These are phyloP conservation scores for Verruconis gallopava DNA, from an alignment of 2,329 filamentous ascomycete species.

Conservation along the genomic window DNA sequence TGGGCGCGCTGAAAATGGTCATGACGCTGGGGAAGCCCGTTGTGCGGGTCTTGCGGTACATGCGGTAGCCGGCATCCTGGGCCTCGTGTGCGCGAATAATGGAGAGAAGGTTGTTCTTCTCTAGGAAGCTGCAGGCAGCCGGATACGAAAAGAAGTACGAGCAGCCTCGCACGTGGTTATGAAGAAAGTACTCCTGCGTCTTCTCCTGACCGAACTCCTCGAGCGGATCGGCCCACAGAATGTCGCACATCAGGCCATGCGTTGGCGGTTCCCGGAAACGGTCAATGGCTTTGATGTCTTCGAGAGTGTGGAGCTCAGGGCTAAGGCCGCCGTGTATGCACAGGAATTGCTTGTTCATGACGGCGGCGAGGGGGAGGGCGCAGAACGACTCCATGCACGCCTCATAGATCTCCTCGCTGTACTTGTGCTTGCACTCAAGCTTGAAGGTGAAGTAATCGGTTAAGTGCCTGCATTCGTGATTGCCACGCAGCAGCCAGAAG, in stretches of 20 bases:
- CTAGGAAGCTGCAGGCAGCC: constrained; percentile 89
- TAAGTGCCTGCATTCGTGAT: constrained; percentile 97
- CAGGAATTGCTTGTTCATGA: constrained; percentile 99
- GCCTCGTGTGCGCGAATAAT: constrained; percentile 97
- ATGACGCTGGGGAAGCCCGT: constrained; percentile 98
- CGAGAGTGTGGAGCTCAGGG: constrained; percentile 88
- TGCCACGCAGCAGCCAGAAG: constrained; percentile 90
- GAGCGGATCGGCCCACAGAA: constrained; percentile 94
- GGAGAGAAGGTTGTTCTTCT: constrained; percentile 97
- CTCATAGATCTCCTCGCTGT: constrained; percentile 90
- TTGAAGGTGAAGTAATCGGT: constrained; percentile 99
- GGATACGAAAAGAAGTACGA: constrained; percentile 99
- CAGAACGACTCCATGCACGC: constrained; percentile 99
- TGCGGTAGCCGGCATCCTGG: constrained; percentile 94
- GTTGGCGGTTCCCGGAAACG: constrained; percentile 96
- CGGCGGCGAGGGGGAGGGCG: constrained; percentile 76
- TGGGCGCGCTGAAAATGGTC: constrained; percentile 98
- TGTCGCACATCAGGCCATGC: constrained; percentile 97
- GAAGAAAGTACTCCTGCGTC: constrained; percentile 91
- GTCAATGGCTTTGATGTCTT: constrained; percentile 88
- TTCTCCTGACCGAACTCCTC: constrained; percentile 99
- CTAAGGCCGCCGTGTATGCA: constrained; percentile 96
- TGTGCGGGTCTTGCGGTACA: constrained; percentile 97
- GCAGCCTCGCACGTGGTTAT: constrained; percentile 96
- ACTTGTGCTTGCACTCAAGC: constrained; percentile 99